A percentile compares a stretch with the other conserved stretches of the same genome.
These are phyloP conservation scores for Thielaviopsis punctulata DNA, from an alignment of 2,329 filamentous ascomycete genomes.

Conservation along the genomic window DNA sequence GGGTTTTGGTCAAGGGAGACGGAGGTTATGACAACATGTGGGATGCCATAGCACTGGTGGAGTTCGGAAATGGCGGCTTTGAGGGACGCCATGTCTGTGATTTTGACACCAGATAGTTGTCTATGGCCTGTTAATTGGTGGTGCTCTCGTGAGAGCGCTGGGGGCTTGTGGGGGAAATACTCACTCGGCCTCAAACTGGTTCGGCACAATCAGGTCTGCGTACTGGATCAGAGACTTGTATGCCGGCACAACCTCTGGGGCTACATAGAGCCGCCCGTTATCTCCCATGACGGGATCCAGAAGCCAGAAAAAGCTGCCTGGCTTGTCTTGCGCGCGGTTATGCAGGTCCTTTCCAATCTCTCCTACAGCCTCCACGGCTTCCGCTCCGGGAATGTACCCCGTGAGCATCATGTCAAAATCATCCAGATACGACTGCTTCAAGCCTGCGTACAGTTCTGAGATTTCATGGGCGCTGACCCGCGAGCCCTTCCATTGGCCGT, in stretches of 20 bases:
- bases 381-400: slow-evolving; percentile 81
- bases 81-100: slow-evolving; percentile 57
- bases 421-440: slow-evolving; percentile 68
- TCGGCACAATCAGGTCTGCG: slow-evolving; percentile 84
- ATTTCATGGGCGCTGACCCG: slow-evolving; percentile 71
- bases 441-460: slow-evolving; percentile 62
- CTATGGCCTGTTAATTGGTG: slow-evolving; percentile 26
- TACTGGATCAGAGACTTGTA: slow-evolving; percentile 66
- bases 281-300: slow-evolving; percentile 98
- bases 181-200: slow-evolving; percentile 94
- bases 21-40: slow-evolving; percentile 86
- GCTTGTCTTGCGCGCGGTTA: slow-evolving; percentile 39
- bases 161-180: slow-evolving; percentile 21
- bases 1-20: slow-evolving; percentile 43
- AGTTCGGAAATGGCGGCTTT: slow-evolving; percentile 57
- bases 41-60: slow-evolving; percentile 58
- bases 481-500: slow-evolving; percentile 74
- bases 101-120: slow-evolving; percentile 68
- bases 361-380: slow-evolving; percentile 69
- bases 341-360: slow-evolving; percentile 68
- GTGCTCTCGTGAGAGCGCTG: no score
- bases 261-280: slow-evolving; percentile 80
- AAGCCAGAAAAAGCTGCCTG: slow-evolving; percentile 87
- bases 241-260: slow-evolving; percentile 75
- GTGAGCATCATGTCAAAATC: slow-evolving; percentile 90